Evolutionary conservation across 1,284 basidiomycete genomes (phyloP), one percentile per base, ranked within the genome.

Genomic region (Rhodotorula sp.): DNA sequence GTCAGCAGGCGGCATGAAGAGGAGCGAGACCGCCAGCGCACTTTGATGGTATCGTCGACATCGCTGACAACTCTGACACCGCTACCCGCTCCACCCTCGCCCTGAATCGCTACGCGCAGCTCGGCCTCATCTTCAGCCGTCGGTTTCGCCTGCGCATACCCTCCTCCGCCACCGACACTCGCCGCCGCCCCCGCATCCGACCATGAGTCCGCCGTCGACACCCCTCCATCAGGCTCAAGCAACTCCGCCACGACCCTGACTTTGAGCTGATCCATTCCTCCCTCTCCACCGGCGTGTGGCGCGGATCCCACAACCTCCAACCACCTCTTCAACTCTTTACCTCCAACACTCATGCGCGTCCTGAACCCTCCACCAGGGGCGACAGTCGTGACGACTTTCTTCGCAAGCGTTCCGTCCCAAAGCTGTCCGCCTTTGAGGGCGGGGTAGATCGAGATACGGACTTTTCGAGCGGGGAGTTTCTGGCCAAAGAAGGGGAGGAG

Each of bases 21-120:
- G 28, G 20, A 2, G 34, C 26, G 50, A 28, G 22, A 31, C 10
- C 8, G 16, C 18, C 8, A 34, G 10, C 64, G 30, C 31, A 78
- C 75, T 78, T 95, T 97, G 71, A 96, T 85, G 0, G 94, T 98
- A 79, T 98, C 94, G 79, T 98, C 94, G 55, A 98, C 89, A 77
- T 98, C 94, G 1, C 91, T 94, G 46, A 97, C 88, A 64, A 96
- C 84, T 13, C 91, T 86, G 20, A 92, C 77, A 0, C 81, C 80
- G 9, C 71, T 67, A 6, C 71, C 73, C 24, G 58, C 57, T 1
- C 64, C 68, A 0, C 61, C 68, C n/a, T 44, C 51, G 15, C 64
- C 61, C 47, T 70, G 64, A 2, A 70, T 59, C 24, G 59, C 70
- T 2, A 74, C 73, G 0, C 20, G 37, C 18, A 74, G 26, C 56